Evolutionary conservation across 2,329 filamentous ascomycete genomes (phyloP).

Genomic region (Verticillium nubilum): DNA sequence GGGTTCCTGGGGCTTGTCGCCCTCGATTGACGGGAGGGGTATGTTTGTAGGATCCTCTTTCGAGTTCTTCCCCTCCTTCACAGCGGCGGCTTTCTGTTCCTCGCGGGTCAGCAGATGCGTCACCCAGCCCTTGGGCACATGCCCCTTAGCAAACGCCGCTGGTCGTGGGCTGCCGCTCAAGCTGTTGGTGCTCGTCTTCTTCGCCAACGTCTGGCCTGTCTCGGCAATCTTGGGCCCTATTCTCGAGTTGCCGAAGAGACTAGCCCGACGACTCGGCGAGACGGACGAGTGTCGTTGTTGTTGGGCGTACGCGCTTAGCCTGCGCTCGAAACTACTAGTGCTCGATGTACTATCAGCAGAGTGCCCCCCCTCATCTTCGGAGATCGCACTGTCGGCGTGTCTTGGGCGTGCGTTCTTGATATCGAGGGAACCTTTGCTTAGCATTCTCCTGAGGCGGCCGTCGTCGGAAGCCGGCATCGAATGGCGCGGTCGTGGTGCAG

Average conservation of each 20-base stretch:
- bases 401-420: constrained; percentile 17
- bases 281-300: constrained; percentile 10
- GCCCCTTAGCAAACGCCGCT: constrained; percentile 10
- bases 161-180: constrained; percentile 8
- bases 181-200: constrained; percentile 22
- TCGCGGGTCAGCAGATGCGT: constrained; percentile 14
- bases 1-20: constrained; percentile 5
- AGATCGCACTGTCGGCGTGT: constrained; percentile 13
- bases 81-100: constrained; percentile 2
- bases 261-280: constrained; percentile 16
- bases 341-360: constrained; percentile 10
- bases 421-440: constrained; percentile 24
- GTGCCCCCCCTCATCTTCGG: constrained; percentile 17
- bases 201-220: constrained; percentile 22
- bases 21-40: constrained; percentile 27
- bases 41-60: constrained; percentile 16
- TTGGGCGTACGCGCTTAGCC: constrained; percentile 7
- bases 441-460: constrained; percentile 18
- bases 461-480: constrained; percentile 25
- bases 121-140: constrained; percentile 14
- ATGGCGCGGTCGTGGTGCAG: constrained; percentile 41
- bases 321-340: constrained; percentile 7
- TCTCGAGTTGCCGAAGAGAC: constrained; percentile 28
- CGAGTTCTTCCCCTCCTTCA: constrained; percentile 3
- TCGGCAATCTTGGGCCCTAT: constrained; percentile 20